Percentiles rank a stretch among this genome's conserved stretches.
phyloP scores from a whole-genome alignment of 2,329 filamentous ascomycete genomes.

The Myotisia sp. region DNA sequence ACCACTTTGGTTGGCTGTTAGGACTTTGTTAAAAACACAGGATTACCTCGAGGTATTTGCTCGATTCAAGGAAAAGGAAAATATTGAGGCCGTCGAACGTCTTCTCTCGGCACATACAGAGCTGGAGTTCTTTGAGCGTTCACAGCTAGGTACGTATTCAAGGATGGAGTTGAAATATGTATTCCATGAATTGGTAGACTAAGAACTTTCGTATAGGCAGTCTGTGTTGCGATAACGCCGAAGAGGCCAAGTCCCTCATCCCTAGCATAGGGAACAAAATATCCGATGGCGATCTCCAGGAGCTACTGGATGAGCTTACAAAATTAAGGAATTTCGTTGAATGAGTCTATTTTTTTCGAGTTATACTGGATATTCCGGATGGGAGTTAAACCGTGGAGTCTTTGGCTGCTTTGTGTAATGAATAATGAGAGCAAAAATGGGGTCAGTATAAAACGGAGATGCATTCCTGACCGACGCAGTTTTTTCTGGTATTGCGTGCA shows the following conservation, averaged over 20 bases:
- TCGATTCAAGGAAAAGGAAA: conserved; percentile 88
- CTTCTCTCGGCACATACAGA: conserved; percentile 62
- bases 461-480: too few relatives aligned
- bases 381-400: too few relatives aligned
- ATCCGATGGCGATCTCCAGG: conserved; percentile 71
- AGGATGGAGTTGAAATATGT: not conserved
- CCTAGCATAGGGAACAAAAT: conserved; percentile 84
- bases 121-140: conserved; percentile 83
- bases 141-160: conserved; percentile 58
- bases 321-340: conserved; percentile 49
- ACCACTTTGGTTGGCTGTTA: conserved; percentile 10
- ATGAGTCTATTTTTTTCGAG: too few relatives aligned
- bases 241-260: conserved; percentile 93
- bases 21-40: conserved; percentile 68
- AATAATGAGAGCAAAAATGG: too few relatives aligned
- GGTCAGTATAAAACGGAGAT: too few relatives aligned
- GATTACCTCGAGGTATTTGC: conserved; percentile 91
- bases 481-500: too few relatives aligned
- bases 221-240: conserved; percentile 77
- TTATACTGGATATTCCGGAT: too few relatives aligned
- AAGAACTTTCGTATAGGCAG: conserved; percentile 46
- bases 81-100: conserved; percentile 84
- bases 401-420: too few relatives aligned
- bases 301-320: conserved; percentile 77
- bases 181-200: not conserved